A percentile compares a stretch with the other conserved stretches of the same genome.
phyloP scores from a whole-genome alignment of 2,329 filamentous ascomycete species.

The Ophiostoma sp. region DNA sequence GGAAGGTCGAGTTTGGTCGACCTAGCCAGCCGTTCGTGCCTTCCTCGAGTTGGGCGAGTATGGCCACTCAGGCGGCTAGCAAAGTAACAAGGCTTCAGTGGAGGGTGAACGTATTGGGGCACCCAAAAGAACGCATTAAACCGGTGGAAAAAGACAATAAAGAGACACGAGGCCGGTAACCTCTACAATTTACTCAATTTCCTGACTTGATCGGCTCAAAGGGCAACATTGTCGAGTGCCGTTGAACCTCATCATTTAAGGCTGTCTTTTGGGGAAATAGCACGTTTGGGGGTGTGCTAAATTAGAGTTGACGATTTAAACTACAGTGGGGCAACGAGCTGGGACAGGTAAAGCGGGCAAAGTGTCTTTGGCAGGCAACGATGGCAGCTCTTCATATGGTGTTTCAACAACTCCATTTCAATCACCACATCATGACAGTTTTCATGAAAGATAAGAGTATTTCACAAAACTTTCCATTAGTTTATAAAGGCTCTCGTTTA shows the following conservation, averaged over 20 bases:
- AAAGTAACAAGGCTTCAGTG: slow-evolving; percentile 1
- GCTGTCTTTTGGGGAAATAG: slow-evolving; percentile 9
- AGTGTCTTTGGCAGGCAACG: too few species aligned
- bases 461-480: too few species aligned
- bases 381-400: background rate
- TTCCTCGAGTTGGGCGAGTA: slow-evolving; percentile 1
- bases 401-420: background rate
- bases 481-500: background rate
- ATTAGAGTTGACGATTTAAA: slow-evolving; percentile 9
- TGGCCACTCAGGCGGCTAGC: slow-evolving; percentile 1
- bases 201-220: background rate
- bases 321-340: slow-evolving; percentile 1
- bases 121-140: background rate
- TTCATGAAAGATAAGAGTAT: too few species aligned
- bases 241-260: background rate
- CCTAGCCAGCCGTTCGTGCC: background rate
- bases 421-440: background rate
- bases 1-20: background rate
- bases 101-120: too few species aligned
- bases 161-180: background rate
- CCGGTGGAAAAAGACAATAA: background rate
- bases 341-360: too few species aligned
- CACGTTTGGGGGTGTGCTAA: background rate
- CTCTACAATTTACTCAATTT: background rate
- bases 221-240: background rate